These are phyloP conservation scores for Solanum okadae DNA, from an alignment of 257 asterid genomes.

Conservation along the genomic window DNA sequence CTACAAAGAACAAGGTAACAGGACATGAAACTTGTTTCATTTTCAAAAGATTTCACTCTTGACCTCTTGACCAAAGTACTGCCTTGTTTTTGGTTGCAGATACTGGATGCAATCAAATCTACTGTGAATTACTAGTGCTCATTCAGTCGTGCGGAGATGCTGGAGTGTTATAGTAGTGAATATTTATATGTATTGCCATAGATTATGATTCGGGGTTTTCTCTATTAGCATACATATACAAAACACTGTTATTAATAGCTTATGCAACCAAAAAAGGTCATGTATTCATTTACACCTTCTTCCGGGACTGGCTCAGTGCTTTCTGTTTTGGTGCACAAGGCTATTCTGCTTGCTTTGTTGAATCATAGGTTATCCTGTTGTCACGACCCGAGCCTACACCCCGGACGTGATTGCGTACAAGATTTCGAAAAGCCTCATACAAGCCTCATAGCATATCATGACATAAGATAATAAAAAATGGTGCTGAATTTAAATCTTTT, in stretches of 20 bases:
- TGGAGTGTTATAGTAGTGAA: not conserved
- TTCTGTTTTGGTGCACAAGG: not conserved
- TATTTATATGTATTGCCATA: not conserved
- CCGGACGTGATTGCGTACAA: not conserved
- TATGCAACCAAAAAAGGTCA: not conserved
- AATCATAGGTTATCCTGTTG: not conserved
- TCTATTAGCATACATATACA: not conserved
- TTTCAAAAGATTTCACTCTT: not conserved
- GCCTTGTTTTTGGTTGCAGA: constrained; percentile 30
- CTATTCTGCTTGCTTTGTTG: not conserved
- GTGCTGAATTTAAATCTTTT: no score
- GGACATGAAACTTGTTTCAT: not conserved
- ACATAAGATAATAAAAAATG: not conserved
- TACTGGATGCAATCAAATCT: constrained; percentile 83
- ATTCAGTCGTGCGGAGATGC: not conserved
- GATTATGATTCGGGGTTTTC: not conserved
- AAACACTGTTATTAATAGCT: not conserved
- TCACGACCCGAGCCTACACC: not conserved
- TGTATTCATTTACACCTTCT: not conserved
- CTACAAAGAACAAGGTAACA: constrained; percentile 80
- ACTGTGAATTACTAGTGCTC: constrained; percentile 49
- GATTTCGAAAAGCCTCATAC: not conserved
- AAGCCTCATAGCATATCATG: no score
- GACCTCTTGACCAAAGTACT: not conserved
- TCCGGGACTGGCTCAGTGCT: not conserved